Evolutionary conservation across 1,284 basidiomycete genomes (phyloP).

Genomic region (Trametes pubescens): DNA sequence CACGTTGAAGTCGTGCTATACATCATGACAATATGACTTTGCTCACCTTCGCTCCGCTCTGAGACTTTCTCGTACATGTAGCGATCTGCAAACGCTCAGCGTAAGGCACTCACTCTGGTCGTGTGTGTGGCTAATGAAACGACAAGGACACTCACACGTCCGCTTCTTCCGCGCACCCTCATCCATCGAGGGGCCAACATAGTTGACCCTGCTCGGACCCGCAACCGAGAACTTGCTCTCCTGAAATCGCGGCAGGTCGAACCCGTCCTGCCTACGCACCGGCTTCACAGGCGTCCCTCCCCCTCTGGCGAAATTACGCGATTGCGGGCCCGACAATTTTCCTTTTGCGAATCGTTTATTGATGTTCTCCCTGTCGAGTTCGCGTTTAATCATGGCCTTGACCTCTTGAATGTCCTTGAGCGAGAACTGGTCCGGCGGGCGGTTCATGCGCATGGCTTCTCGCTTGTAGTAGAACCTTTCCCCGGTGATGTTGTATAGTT

Average conservation of each 20-base stretch:
- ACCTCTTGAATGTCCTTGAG: slow-evolving; percentile 60
- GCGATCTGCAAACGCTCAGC: slow-evolving; percentile 60
- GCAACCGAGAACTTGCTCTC: slow-evolving; percentile 46
- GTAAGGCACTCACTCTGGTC: slow-evolving; percentile 11
- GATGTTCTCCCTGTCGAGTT: slow-evolving; percentile 53
- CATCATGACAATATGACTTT: background rate
- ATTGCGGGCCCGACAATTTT: slow-evolving; percentile 32
- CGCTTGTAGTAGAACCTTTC: slow-evolving; percentile 75
- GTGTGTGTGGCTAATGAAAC: background rate
- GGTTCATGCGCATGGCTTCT: slow-evolving; percentile 63
- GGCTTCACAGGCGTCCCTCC: slow-evolving; percentile 20
- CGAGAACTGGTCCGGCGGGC: slow-evolving; percentile 53
- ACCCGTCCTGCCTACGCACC: slow-evolving; percentile 31
- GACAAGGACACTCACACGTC: slow-evolving; percentile 56
- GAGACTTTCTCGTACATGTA: slow-evolving; percentile 94
- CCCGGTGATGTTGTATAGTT: slow-evolving; percentile 64
- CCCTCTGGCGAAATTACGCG: slow-evolving; percentile 23
- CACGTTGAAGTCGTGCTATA: background rate
- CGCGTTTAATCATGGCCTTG: slow-evolving; percentile 60
- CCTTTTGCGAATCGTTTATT: slow-evolving; percentile 45
- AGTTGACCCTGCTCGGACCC: slow-evolving; percentile 54
- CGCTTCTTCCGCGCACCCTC: slow-evolving; percentile 52
- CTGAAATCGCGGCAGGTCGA: slow-evolving; percentile 23
- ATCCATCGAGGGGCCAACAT: slow-evolving; percentile 55
- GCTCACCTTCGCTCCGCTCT: slow-evolving; percentile 80